These are phyloP conservation scores for Hypoxylon sp. DNA, from an alignment of 2,329 filamentous ascomycete species.

Conservation along the genomic window DNA sequence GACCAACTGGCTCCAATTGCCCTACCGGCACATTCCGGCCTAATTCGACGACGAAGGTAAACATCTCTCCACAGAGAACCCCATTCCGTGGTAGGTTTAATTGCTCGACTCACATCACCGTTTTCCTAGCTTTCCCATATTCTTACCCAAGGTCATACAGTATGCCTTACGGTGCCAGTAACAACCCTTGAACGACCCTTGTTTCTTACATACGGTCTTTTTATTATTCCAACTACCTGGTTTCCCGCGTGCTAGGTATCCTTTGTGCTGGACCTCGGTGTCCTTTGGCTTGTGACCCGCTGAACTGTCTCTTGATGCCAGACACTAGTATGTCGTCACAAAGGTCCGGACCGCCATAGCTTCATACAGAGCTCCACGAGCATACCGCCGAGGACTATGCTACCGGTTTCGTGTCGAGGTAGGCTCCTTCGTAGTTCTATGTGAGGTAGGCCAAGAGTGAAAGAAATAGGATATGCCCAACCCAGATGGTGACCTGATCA, in stretches of 20 bases:
- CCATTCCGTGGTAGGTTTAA: constrained; percentile 33
- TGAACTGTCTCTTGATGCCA: constrained; percentile 25
- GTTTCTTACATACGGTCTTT: constrained; percentile 28
- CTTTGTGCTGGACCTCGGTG: constrained; percentile 36
- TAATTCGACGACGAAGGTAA: constrained; percentile 37
- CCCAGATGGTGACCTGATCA: constrained; percentile 36
- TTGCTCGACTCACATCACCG: constrained; percentile 24
- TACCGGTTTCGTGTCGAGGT: constrained; percentile 17
- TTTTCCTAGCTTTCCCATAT: constrained; percentile 9
- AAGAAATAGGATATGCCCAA: constrained; percentile 27
- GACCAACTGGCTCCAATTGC: constrained; percentile 35
- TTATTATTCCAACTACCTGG: constrained; percentile 40
- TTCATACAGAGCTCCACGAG: constrained; percentile 24
- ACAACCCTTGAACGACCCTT: constrained; percentile 12
- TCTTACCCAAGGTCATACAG: constrained; percentile 39
- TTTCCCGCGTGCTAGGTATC: constrained; percentile 35
- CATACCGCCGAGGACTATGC: constrained; percentile 17
- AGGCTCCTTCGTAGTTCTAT: constrained; percentile 23
- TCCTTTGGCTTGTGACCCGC: constrained; percentile 40
- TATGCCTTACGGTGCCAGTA: constrained; percentile 30
- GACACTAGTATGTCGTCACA: constrained; percentile 43
- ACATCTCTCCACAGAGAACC: constrained; percentile 35
- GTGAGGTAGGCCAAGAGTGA: constrained; percentile 43
- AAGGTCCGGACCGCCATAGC: constrained; percentile 28
- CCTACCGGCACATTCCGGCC: constrained; percentile 46